phyloP scores from a whole-genome alignment of 2,329 filamentous ascomycete species.

The Cladorrhinum sp. region DNA sequence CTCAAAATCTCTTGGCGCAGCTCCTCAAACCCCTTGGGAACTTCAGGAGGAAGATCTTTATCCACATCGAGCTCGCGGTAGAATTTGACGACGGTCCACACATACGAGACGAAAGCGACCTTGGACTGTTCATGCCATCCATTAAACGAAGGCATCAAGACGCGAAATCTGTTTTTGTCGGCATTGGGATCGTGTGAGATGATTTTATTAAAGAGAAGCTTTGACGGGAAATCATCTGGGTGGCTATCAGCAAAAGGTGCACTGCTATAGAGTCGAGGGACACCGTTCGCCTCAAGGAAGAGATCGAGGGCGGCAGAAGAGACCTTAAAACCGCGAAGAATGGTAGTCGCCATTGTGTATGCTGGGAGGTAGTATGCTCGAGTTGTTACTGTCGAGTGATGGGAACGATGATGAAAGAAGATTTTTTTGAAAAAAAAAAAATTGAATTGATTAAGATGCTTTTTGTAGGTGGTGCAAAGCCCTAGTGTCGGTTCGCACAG shows the following conservation, averaged over 20 bases:
- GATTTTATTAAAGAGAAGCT: not conserved
- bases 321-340: not conserved
- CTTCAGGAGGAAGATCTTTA: not conserved
- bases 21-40: slow-evolving; percentile 2
- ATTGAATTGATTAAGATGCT: no score
- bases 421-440: no score
- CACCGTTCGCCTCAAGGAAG: not conserved
- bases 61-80: not conserved
- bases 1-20: not conserved
- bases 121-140: not conserved
- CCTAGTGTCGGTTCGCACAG: no score
- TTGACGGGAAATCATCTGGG: not conserved
- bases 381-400: no score
- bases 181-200: not conserved
- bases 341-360: not conserved
- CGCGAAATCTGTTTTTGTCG: not conserved
- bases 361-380: no score
- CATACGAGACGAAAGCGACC: not conserved
- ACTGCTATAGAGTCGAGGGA: not conserved
- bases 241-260: not conserved
- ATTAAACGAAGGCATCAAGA: not conserved
- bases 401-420: no score
- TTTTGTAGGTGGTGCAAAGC: no score
- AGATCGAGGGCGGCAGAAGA: not conserved
- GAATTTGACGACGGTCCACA: not conserved